Evolutionary conservation across 148 eudicot species (phyloP).

Genomic region (Cornus suecica): DNA sequence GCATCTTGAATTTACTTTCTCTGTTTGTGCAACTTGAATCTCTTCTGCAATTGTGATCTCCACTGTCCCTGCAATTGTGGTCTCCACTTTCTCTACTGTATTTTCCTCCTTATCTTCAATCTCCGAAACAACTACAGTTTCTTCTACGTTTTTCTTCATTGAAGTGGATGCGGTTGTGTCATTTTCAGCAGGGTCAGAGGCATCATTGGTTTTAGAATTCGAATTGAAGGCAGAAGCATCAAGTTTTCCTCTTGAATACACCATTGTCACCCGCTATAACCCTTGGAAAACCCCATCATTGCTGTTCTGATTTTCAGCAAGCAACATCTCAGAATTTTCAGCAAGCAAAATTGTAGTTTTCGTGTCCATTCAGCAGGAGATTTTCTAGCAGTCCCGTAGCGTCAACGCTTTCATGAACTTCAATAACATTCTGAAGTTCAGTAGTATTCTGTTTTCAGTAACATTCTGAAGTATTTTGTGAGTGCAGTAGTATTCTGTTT

Average conservation of each 20-base stretch:
- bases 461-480: too few relatives aligned
- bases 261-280: conserved; percentile 39
- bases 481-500: too few relatives aligned
- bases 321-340: too few relatives aligned
- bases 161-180: conserved; percentile 15
- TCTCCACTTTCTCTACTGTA: conserved; percentile 15
- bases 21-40: too few relatives aligned
- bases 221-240: conserved; percentile 21
- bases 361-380: too few relatives aligned
- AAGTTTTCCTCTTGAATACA: conserved; percentile 33
- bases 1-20: too few relatives aligned
- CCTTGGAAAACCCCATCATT: conserved; percentile 3
- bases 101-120: conserved; percentile 11
- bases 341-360: too few relatives aligned
- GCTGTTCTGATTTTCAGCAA: too few relatives aligned
- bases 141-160: conserved; percentile 7
- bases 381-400: too few relatives aligned
- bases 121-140: conserved; percentile 19
- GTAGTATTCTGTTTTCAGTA: too few relatives aligned
- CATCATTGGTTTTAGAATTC: conserved; percentile 15
- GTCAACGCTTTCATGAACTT: too few relatives aligned
- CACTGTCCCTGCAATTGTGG: conserved; percentile 11
- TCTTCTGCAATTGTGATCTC: background rate
- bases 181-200: conserved; percentile 15
- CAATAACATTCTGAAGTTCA: too few relatives aligned